Base-by-base conservation (phyloP, 2,329 filamentous ascomycete genomes). In the Coniochaeta pulveracea region DNA sequence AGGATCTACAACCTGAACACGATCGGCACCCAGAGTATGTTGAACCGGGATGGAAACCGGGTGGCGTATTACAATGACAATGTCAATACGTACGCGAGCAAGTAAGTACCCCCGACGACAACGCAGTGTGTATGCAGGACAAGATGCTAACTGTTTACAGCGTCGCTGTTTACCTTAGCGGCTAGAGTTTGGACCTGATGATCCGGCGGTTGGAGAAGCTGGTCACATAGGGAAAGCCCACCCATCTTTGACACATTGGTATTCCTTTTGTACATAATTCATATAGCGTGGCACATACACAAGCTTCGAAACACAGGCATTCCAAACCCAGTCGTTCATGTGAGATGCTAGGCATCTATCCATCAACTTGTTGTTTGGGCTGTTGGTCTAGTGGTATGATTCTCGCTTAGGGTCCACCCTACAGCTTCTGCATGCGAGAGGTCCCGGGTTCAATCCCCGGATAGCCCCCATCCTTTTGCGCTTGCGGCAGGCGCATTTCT, bases 311-410 rank as follows among this genome's bases (percentile, higher is more conserved):
- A n/a, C n/a, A n/a, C n/a, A n/a, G n/a, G n/a, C n/a, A n/a, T n/a
- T n/a, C n/a, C n/a, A n/a, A n/a, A n/a, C n/a, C n/a, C n/a, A n/a
- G n/a, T n/a, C n/a, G n/a, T n/a, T n/a, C n/a, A n/a, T n/a, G n/a
- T n/a, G n/a, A n/a, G n/a, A n/a, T n/a, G n/a, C n/a, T n/a, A n/a
- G n/a, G n/a, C n/a, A n/a, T n/a, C n/a, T n/a, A n/a, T n/a, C n/a
- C n/a, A n/a, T n/a, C n/a, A n/a, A n/a, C n/a, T n/a, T n/a, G n/a
- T n/a, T n/a, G n/a, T n/a, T n/a, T n/a, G n/a, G n/a, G n/a, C 30
- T 33, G 30, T 17, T 67, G 63, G 64, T 68, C 67, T 71, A 71
- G 68, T 66, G 69, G 69, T 72, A 72, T 72, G 66, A 72, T 73
- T 72, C 67, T 71, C 67, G 69, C 69, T 72, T 72, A 73, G 69